Percentiles rank a stretch among this genome's conserved stretches.
Conservation (phyloP, 1,284 basidiomycete species). For the Irpex sp. region DNA sequence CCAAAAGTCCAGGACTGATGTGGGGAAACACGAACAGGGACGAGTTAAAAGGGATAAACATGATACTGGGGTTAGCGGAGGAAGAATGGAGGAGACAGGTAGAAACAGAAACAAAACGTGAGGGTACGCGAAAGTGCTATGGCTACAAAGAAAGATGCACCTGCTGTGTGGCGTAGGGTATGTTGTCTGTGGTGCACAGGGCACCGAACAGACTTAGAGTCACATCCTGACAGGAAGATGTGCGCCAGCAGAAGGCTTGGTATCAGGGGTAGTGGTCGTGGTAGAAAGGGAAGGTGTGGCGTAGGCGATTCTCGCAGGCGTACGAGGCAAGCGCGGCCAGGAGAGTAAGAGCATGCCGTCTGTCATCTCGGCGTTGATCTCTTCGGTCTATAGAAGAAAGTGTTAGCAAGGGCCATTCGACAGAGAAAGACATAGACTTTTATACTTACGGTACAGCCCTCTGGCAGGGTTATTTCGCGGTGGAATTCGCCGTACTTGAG, state of each 20-base stretch:
- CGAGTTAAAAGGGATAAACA: background rate
- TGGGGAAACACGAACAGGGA: background rate
- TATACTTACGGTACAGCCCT: constrained; percentile 11
- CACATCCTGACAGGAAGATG: background rate
- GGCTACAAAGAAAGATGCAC: background rate
- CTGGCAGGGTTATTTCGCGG: constrained; percentile 32
- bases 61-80: background rate
- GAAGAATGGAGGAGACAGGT: background rate
- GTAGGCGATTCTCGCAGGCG: background rate
- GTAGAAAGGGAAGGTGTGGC: background rate
- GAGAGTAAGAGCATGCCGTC: constrained; percentile 25
- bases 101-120: background rate
- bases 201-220: background rate
- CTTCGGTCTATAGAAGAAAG: constrained; percentile 4
- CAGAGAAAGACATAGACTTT: background rate
- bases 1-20: background rate
- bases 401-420: constrained; percentile 1
- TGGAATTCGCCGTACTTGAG: constrained; percentile 51
- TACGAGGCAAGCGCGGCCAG: constrained; percentile 17
- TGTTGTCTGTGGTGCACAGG: background rate
- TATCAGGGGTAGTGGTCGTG: background rate
- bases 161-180: background rate
- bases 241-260: background rate
- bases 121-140: background rate
- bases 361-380: constrained; percentile 13